A percentile compares a stretch with the other conserved stretches of the same genome.
Conservation (phyloP, 2,329 filamentous ascomycete genomes). For the Leptographium radiaticola region DNA sequence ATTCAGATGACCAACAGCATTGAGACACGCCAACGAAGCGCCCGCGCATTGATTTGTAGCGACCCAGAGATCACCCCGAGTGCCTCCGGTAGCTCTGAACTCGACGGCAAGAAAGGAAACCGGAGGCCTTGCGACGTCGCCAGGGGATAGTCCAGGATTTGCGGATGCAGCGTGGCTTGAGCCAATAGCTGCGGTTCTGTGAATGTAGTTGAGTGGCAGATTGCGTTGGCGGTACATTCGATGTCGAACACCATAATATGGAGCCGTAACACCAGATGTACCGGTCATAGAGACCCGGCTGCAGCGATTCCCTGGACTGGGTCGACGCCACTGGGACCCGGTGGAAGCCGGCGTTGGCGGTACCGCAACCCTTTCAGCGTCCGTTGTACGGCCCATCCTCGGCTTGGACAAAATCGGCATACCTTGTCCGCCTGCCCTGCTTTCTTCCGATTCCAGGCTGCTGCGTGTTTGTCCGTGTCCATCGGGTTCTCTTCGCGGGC, state of each 20-base stretch:
- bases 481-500: conserved; percentile 3
- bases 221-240: not conserved
- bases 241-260: not conserved
- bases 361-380: conserved; percentile 8
- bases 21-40: conserved; percentile 6
- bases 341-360: conserved; percentile 7
- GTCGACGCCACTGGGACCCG: conserved; percentile 10
- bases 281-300: too few species aligned
- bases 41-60: conserved; percentile 7
- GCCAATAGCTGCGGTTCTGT: conserved; percentile 3
- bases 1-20: conserved; percentile 3
- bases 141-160: not conserved
- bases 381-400: conserved; percentile 8
- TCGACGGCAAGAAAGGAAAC: conserved; percentile 10
- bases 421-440: conserved; percentile 4
- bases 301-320: too few species aligned
- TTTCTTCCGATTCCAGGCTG: not conserved
- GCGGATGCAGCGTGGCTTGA: not conserved
- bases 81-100: conserved; percentile 7
- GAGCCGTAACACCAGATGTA: too few species aligned
- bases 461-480: conserved; percentile 1
- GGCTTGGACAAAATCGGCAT: conserved; percentile 7
- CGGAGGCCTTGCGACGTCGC: not conserved
- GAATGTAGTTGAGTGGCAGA: not conserved
- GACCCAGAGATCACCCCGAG: conserved; percentile 1